These are phyloP conservation scores for Neoboletus magnificus DNA, from an alignment of 768 basidiomycete genomes.

Conservation along the genomic window DNA sequence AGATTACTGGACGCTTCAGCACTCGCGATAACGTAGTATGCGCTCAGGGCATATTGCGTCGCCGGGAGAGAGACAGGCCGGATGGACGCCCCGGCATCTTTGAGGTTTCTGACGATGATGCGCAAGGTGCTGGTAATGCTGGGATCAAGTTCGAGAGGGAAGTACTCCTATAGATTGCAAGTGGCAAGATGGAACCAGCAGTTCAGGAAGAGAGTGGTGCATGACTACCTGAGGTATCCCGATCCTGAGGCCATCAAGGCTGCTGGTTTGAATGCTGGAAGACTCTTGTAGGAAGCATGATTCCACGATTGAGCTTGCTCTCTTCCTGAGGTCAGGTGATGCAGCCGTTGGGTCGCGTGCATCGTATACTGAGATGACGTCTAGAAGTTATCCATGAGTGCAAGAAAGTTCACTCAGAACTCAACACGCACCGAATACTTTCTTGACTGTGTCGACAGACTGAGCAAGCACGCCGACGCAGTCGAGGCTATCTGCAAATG, in stretches of 20 bases:
- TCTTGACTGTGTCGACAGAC: slow-evolving; percentile 45
- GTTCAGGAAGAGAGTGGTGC: neutral
- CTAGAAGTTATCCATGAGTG: slow-evolving; percentile 22
- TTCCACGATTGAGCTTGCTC: slow-evolving; percentile 31
- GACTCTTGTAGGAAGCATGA: neutral
- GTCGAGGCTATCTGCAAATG: slow-evolving; percentile 93
- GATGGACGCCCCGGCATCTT: slow-evolving; percentile 58
- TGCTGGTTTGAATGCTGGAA: neutral
- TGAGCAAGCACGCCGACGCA: slow-evolving; percentile 82
- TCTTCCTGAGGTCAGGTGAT: slow-evolving; percentile 35
- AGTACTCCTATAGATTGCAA: slow-evolving; percentile 58
- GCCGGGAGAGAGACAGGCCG: slow-evolving; percentile 71
- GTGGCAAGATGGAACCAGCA: neutral
- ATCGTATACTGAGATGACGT: slow-evolving; percentile 48
- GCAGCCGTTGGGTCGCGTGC: slow-evolving; percentile 73
- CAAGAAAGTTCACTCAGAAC: neutral
- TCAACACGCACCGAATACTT: slow-evolving; percentile 55
- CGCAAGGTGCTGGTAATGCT: slow-evolving; percentile 46
- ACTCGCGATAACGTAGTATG: slow-evolving; percentile 94
- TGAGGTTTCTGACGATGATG: slow-evolving; percentile 40
- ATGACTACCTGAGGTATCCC: slow-evolving; percentile 67
- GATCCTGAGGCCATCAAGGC: slow-evolving; percentile 56
- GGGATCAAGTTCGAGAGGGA: slow-evolving; percentile 61
- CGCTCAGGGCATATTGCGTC: slow-evolving; percentile 73
- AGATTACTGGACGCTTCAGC: slow-evolving; percentile 94